A percentile compares a stretch with the other conserved stretches of the same genome.
Conservation (phyloP, 1,284 basidiomycete genomes). For the Psilocybe mexicana region DNA sequence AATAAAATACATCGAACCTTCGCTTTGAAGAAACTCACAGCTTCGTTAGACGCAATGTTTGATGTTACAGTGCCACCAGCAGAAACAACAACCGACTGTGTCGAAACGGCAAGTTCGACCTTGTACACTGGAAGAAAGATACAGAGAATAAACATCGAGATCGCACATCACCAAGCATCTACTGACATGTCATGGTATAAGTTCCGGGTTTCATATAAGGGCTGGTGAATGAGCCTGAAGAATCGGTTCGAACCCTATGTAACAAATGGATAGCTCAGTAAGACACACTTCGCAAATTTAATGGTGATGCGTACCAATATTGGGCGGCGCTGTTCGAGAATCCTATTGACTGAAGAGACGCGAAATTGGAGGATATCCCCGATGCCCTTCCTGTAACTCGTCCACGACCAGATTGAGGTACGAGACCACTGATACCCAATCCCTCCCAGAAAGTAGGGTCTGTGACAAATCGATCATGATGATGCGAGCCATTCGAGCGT, state of each 20-base stretch:
- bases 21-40: conserved; percentile 19
- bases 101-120: conserved; percentile 38
- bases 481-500: not conserved
- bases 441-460: conserved; percentile 39
- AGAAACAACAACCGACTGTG: conserved; percentile 31
- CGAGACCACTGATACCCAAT: conserved; percentile 31
- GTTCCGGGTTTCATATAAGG: conserved; percentile 46
- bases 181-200: conserved; percentile 38
- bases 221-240: conserved; percentile 34
- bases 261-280: not conserved
- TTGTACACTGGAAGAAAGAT: conserved; percentile 33
- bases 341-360: conserved; percentile 28
- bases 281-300: not conserved
- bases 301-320: conserved; percentile 33
- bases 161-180: conserved; percentile 4
- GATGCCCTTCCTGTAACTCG: conserved; percentile 37
- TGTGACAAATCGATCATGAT: conserved; percentile 2
- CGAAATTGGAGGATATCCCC: conserved; percentile 35
- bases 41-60: conserved; percentile 35
- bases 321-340: conserved; percentile 37
- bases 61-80: conserved; percentile 32
- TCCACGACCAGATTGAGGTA: conserved; percentile 34
- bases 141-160: not conserved
- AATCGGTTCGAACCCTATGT: conserved; percentile 31
- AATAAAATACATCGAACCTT: not conserved